Evolutionary conservation across 2,329 filamentous ascomycete genomes (phyloP).

Genomic region (Aspergillus clavatus): DNA sequence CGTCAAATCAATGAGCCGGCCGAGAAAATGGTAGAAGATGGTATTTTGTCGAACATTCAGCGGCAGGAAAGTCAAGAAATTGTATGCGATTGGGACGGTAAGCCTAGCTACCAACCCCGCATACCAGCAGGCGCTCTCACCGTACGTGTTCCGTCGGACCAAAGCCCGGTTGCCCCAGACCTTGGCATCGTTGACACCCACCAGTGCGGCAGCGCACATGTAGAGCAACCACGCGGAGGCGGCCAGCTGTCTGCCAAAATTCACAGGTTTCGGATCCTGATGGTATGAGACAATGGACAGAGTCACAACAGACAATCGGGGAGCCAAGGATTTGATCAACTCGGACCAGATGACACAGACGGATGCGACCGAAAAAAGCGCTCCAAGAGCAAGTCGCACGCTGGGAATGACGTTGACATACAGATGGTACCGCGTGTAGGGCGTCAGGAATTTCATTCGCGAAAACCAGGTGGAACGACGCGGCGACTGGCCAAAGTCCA

Average conservation of each 20-base stretch:
- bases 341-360: slow-evolving; percentile 89
- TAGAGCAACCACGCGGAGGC: slow-evolving; percentile 88
- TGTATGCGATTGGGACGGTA: slow-evolving; percentile 89
- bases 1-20: slow-evolving; percentile 75
- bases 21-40: slow-evolving; percentile 82
- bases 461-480: slow-evolving; percentile 53
- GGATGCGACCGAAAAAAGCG: slow-evolving; percentile 68
- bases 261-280: slow-evolving; percentile 67
- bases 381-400: slow-evolving; percentile 60
- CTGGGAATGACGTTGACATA: slow-evolving; percentile 70
- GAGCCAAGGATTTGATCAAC: slow-evolving; percentile 75
- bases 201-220: slow-evolving; percentile 88
- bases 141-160: slow-evolving; percentile 83
- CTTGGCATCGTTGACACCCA: slow-evolving; percentile 84
- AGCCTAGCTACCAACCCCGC: slow-evolving; percentile 86
- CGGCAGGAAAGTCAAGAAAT: slow-evolving; percentile 88
- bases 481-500: slow-evolving; percentile 65
- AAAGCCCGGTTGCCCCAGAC: slow-evolving; percentile 96
- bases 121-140: slow-evolving; percentile 95
- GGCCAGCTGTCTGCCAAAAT: slow-evolving; percentile 79
- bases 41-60: slow-evolving; percentile 68
- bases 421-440: slow-evolving; percentile 74
- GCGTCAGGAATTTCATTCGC: slow-evolving; percentile 62
- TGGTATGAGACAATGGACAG: slow-evolving; percentile 62
- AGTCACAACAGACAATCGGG: slow-evolving; percentile 66